Evolutionary conservation across 2,329 filamentous ascomycete genomes (phyloP).

Genomic region (Verticillium longisporum): DNA sequence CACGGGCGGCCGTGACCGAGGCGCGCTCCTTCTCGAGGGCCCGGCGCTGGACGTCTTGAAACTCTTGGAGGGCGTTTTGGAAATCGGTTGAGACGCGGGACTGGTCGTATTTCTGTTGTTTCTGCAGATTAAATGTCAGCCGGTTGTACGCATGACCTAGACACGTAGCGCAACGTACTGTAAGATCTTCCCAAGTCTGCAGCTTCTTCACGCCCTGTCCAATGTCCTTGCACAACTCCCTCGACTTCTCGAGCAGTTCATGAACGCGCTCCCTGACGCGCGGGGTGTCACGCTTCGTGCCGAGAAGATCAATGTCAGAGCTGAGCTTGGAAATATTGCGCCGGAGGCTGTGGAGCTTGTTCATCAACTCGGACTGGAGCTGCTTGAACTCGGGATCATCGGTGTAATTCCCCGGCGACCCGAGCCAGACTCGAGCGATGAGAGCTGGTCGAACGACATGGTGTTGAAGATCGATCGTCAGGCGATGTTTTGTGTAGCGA

Average conservation of each 20-base stretch:
- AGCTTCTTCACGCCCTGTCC: conserved; percentile 92
- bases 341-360: conserved; percentile 82
- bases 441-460: conserved; percentile 92
- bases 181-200: conserved; percentile 78
- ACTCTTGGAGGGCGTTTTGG: conserved; percentile 79
- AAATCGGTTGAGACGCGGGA: conserved; percentile 94
- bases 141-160: neutral
- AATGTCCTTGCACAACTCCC: conserved; percentile 80
- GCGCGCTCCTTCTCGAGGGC: conserved; percentile 91
- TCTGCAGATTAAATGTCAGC: conserved; percentile 39
- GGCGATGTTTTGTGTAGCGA: neutral
- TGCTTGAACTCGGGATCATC: conserved; percentile 91
- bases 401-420: conserved; percentile 64
- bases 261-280: conserved; percentile 86
- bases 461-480: conserved; percentile 5
- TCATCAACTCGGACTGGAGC: conserved; percentile 75
- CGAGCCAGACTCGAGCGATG: conserved; percentile 71
- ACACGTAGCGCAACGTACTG: conserved; percentile 41
- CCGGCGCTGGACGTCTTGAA: conserved; percentile 83
- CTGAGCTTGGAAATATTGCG: conserved; percentile 80
- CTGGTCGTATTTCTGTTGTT: conserved; percentile 93
- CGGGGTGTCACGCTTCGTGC: conserved; percentile 86
- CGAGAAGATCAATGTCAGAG: conserved; percentile 77
- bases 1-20: conserved; percentile 74
- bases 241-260: conserved; percentile 78